phyloP scores from a whole-genome alignment of 2,329 filamentous ascomycete species.

The Sporothrix brasiliensis region DNA sequence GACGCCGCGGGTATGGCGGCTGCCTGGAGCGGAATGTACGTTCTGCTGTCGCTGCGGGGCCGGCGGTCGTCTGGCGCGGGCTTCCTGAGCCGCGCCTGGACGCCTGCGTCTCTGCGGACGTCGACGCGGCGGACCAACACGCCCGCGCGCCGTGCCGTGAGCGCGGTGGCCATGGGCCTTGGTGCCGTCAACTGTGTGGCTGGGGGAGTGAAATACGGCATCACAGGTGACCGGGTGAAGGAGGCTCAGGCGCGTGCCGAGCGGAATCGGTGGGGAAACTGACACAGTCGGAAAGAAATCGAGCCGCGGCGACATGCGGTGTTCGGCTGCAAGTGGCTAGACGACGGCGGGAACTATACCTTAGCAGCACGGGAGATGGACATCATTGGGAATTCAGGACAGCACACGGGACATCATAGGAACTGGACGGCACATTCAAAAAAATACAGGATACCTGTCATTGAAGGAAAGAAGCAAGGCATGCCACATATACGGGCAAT shows the following conservation, averaged over 20 bases:
- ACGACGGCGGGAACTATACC: background rate
- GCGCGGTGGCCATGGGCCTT: slow-evolving; percentile 55
- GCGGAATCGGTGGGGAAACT: slow-evolving; percentile 55
- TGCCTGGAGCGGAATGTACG: slow-evolving; percentile 61
- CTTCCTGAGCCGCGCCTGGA: slow-evolving; percentile 34
- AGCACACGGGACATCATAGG: background rate
- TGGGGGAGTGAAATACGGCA: slow-evolving; percentile 55
- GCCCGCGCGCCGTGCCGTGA: slow-evolving; percentile 52
- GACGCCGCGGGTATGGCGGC: slow-evolving; percentile 60
- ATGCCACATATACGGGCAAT: slow-evolving; percentile 12
- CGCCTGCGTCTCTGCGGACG: slow-evolving; percentile 43
- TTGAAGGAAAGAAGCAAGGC: slow-evolving; percentile 13
- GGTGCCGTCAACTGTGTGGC: slow-evolving; percentile 54
- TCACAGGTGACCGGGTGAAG: slow-evolving; percentile 53
- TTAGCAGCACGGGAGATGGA: background rate
- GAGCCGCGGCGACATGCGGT: background rate
- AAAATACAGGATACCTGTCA: slow-evolving; percentile 8
- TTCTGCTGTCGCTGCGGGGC: slow-evolving; percentile 57
- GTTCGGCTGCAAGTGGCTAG: background rate
- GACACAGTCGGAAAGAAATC: background rate
- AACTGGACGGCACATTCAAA: background rate
- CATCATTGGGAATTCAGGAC: background rate
- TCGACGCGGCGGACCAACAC: slow-evolving; percentile 44
- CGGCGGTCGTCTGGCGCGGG: slow-evolving; percentile 39
- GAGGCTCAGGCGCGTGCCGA: slow-evolving; percentile 54